Base-by-base conservation (phyloP, 768 basidiomycete species). In the Postia placenta region DNA sequence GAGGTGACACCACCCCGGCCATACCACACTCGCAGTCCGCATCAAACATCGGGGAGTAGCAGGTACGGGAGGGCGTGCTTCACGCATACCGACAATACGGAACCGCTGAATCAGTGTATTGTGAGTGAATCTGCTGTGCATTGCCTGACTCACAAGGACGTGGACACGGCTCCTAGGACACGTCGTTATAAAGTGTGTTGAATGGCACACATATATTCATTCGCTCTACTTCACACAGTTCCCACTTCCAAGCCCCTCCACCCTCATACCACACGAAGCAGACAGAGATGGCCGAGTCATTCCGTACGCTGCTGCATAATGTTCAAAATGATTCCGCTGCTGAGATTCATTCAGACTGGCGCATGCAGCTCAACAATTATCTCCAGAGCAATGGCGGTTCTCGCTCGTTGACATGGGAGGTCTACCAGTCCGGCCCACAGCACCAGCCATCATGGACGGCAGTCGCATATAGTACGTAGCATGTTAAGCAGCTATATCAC, bases 301-400 rank as follows among this genome's bases (percentile, higher is more conserved):
- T 48, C 55, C 60, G 61, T 63, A 41, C 19, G 58, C n/a, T n/a
- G n/a, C n/a, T 56, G 5, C 1, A 22, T 25, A 7, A 4, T 37
- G 11, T 9, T 23, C 4, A 20, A 17, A 35, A 33, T 20, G 28
- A 11, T n/a, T 22, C n/a, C 19, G 38, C 38, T 6, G 19, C 38
- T 17, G 9, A 37, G 5, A 5, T 35, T 22, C 11, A 37, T 23
- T 19, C 27, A 64, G 64, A 65, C 54, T 63, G 59, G 56, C 61
- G 61, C 37, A 65, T 63, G 60, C 52, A 58, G 33, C 59, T 65
- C 49, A 63, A 65, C 55, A 65, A 64, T 58, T 63, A 52, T 54
- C 58, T 65, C 43, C 64, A 65, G 42, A 51, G 51, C 20, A 58
- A 61, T 48, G 60, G 59, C 3, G 59, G 59, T 23, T 43, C 54